Evolutionary conservation across 192 early-diverging fungal species (phyloP), one percentile per base, ranked within the genome.

Genomic region (Coemansia sp.): DNA sequence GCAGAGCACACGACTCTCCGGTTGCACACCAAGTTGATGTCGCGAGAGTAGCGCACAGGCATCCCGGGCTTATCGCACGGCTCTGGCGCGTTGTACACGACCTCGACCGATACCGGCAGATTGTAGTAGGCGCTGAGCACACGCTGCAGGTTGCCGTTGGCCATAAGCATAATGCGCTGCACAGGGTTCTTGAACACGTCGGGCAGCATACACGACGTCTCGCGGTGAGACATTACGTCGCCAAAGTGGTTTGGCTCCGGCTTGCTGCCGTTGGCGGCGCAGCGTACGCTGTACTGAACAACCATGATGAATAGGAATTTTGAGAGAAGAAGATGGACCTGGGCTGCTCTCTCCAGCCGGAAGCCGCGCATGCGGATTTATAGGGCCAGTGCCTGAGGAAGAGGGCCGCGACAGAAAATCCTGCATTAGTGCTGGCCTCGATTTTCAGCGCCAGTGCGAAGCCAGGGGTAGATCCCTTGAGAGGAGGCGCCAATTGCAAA

Each of bases 61-160:
- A 80, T 72, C 52, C 14, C 21, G 7, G 48, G 27, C 38, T 17
- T 64, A 50, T 48, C 43, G 60, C 8, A 23, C 25, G 23, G 43
- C 48, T 32, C 57, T 5, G 74, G 68, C 61, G 73, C 75, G 69
- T 69, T 82, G 64, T 53, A 38, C 32, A 82, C 57, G 1, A 82
- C 75, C 56, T 82, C 71, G 25, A 82, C 62, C 0, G 74, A 74
- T 21, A 83, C 73, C 1, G 75, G 76, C 51, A 78, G 73, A 67
- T 83, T 83, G 73, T 83, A 78, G 76, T 79, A 79, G 17, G 82
- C 72, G 61, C 76, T 79, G 39, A 83, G 73, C 17, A 83, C 70
- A 11, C 82, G 68, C 70, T 83, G 82, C 47, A 83, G 72, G 49
- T 78, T 79, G 62, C 82, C 82, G 64, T 79, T 83, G 39, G 76